Conservation (phyloP, 371 early-diverging fungal species). For the Lichtheimia hyalospora region DNA sequence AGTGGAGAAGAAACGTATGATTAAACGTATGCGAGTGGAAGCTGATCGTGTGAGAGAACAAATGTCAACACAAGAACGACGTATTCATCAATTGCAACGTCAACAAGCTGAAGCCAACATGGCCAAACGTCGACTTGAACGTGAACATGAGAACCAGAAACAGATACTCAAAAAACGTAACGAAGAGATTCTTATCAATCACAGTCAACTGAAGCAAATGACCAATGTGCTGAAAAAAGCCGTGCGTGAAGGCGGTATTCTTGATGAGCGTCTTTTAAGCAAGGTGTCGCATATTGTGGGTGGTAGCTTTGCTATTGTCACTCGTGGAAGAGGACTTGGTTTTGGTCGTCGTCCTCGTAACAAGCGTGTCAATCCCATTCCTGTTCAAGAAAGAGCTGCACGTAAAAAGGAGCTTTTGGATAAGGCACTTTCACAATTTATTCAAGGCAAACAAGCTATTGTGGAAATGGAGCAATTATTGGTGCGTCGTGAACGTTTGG, state of each 20-base stretch:
- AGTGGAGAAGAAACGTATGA: constrained; percentile 76
- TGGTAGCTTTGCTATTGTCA: constrained; percentile 35
- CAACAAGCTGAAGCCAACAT: constrained; percentile 68
- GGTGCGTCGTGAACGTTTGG: constrained; percentile 57
- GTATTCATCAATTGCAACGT: constrained; percentile 71
- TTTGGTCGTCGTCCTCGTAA: constrained; percentile 9
- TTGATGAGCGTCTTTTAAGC: constrained; percentile 39
- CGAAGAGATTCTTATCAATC: constrained; percentile 56
- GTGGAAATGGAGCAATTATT: constrained; percentile 51
- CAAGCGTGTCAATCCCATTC: constrained; percentile 30
- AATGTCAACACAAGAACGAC: constrained; percentile 64
- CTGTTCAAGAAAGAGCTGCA: constrained; percentile 33
- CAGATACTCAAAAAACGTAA: constrained; percentile 55
- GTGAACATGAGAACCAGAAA: constrained; percentile 67
- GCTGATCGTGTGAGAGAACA: constrained; percentile 67
- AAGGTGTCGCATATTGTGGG: constrained; percentile 45
- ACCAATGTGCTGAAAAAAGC: constrained; percentile 53
- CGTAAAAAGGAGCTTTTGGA: constrained; percentile 66
- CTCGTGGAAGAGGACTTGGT: constrained; percentile 26
- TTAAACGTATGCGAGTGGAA: constrained; percentile 79
- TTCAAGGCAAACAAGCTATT: constrained; percentile 51
- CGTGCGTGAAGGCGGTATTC: constrained; percentile 43
- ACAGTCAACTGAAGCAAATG: constrained; percentile 53
- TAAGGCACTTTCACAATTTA: constrained; percentile 50
- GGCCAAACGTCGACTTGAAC: constrained; percentile 66